Evolutionary conservation across 306 rosid genomes (phyloP).

Genomic region (Fragaria iinumae): DNA sequence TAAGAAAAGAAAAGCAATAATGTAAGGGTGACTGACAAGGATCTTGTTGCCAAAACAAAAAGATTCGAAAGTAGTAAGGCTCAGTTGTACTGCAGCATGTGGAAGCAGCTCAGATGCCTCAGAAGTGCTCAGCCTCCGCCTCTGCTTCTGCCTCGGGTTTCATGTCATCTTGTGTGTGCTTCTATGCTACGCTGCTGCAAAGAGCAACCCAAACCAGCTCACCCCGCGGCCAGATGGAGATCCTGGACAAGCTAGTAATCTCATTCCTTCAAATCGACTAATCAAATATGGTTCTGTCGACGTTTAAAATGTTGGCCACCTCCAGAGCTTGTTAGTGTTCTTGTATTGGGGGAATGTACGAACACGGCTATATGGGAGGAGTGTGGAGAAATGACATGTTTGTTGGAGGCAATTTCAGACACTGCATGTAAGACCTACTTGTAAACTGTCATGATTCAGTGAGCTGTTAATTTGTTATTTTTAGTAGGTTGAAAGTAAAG

Average conservation of each 20-base stretch:
- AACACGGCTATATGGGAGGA: background rate
- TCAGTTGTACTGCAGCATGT: slow-evolving; percentile 12
- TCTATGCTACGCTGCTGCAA: background rate
- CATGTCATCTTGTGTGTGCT: slow-evolving; percentile 10
- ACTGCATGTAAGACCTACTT: background rate
- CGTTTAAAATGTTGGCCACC: background rate
- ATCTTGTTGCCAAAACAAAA: slow-evolving; percentile 8
- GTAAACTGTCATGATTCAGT: background rate
- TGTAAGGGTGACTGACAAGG: slow-evolving; percentile 10
- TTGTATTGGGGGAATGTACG: background rate
- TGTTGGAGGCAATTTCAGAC: background rate
- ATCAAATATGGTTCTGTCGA: background rate
- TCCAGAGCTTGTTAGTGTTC: background rate
- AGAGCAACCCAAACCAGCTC: background rate
- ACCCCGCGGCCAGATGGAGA: background rate
- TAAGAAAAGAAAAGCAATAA: background rate
- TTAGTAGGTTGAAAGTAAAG: background rate
- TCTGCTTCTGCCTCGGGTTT: slow-evolving; percentile 8
- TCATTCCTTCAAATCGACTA: background rate
- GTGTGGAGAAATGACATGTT: background rate
- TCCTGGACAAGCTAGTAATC: background rate
- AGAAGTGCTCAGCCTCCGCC: background rate
- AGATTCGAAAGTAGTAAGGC: background rate
- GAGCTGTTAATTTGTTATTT: background rate
- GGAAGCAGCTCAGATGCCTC: slow-evolving; percentile 11